Conservation (phyloP, 208 protist species). For the Wallacemonas collosoma region DNA sequence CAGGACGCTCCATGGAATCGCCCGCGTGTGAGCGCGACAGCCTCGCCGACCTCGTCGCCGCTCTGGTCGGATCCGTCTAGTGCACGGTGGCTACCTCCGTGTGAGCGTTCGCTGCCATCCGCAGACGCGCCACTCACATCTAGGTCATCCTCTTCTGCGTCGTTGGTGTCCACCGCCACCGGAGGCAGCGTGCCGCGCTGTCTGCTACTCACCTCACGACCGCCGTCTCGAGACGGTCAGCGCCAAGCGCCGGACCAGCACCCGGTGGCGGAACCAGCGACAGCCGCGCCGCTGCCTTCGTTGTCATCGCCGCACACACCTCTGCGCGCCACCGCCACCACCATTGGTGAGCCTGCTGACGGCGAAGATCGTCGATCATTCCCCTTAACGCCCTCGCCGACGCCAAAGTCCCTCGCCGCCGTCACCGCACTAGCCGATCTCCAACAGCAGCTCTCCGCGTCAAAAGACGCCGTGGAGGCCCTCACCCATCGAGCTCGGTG, state of each 20-base stretch:
- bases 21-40: too few species aligned
- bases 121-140: not conserved
- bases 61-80: too few species aligned
- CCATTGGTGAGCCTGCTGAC: not conserved
- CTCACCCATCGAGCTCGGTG: constrained; percentile 22
- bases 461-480: constrained; percentile 20
- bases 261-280: not conserved
- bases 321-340: not conserved
- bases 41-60: too few species aligned
- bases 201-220: constrained; percentile 1
- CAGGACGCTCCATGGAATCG: too few species aligned
- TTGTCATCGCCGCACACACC: not conserved
- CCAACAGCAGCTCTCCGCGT: constrained; percentile 43
- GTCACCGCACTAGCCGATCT: constrained; percentile 61
- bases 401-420: constrained; percentile 31
- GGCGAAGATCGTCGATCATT: not conserved
- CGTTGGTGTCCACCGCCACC: not conserved
- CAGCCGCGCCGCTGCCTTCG: too few species aligned
- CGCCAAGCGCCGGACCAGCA: constrained; percentile 12
- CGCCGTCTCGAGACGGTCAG: not conserved
- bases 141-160: not conserved
- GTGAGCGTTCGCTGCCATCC: not conserved
- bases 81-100: not conserved
- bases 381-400: constrained; percentile 12
- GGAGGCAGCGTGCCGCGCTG: not conserved